Conservation (phyloP, 176 grass and related monocot species). For the Rhipidocladum racemiflorum region DNA sequence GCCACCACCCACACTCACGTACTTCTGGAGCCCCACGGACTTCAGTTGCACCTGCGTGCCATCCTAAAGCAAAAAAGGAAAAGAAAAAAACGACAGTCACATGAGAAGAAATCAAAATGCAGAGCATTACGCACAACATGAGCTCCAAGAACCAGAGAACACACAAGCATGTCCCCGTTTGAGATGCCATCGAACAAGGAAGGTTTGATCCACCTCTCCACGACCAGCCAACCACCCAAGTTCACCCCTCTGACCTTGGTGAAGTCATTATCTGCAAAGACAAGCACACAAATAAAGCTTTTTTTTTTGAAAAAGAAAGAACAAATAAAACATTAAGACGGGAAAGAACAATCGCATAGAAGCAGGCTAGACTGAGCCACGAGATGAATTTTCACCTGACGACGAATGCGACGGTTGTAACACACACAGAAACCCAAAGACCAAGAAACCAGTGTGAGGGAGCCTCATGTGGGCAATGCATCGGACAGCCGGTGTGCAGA, state of each 20-base stretch:
- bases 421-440: conserved; percentile 14
- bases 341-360: not conserved
- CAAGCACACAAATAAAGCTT: too few relatives aligned
- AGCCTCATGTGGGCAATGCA: conserved; percentile 33
- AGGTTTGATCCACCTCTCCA: conserved; percentile 89
- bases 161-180: conserved; percentile 81
- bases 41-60: conserved; percentile 80
- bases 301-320: too few relatives aligned
- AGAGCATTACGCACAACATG: not conserved
- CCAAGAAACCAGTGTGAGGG: not conserved
- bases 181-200: conserved; percentile 75
- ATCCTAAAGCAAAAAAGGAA: conserved; percentile 46
- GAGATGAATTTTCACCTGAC: not conserved
- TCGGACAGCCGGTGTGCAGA: not conserved
- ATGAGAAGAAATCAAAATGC: conserved; percentile 3
- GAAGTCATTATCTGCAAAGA: conserved; percentile 42
- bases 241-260: conserved; percentile 71
- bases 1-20: conserved; percentile 37
- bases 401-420: conserved; percentile 15
- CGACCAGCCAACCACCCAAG: conserved; percentile 86
- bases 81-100: not conserved
- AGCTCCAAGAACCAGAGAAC: conserved; percentile 6
- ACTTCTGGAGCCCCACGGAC: conserved; percentile 70
- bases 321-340: too few relatives aligned
- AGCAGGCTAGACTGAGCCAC: not conserved